These are phyloP conservation scores for Barnettozyma botsteinii DNA, from an alignment of 805 yeast genomes.

Conservation along the genomic window DNA sequence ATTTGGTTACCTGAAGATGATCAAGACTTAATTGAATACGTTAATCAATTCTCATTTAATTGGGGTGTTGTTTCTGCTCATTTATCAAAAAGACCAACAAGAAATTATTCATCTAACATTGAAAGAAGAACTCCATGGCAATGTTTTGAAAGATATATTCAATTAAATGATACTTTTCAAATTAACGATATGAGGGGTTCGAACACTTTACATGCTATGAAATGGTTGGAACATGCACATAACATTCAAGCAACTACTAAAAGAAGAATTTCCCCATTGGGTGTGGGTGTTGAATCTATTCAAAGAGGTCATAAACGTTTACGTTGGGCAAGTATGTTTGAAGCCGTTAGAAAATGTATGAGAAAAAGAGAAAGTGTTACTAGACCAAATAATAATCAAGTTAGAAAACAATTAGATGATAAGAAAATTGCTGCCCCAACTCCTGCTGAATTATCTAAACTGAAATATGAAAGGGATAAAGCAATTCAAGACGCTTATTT, in stretches of 20 bases:
- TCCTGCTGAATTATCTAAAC: slow-evolving; percentile 76
- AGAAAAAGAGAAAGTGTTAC: slow-evolving; percentile 79
- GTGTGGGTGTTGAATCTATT: slow-evolving; percentile 88
- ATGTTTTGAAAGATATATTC: slow-evolving; percentile 94
- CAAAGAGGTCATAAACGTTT: slow-evolving; percentile 89
- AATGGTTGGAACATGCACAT: slow-evolving; percentile 89
- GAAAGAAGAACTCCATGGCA: slow-evolving; percentile 99
- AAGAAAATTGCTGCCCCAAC: slow-evolving; percentile 55
- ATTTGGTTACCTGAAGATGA: slow-evolving; percentile 97
- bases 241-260: slow-evolving; percentile 84
- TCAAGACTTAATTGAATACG: slow-evolving; percentile 67
- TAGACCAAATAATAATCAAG: slow-evolving; percentile 45
- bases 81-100: slow-evolving; percentile 58
- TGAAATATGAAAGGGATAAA: slow-evolving; percentile 83
- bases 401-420: slow-evolving; percentile 35
- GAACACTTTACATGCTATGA: slow-evolving; percentile 75
- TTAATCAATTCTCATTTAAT: slow-evolving; percentile 81
- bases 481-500: slow-evolving; percentile 72
- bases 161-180: slow-evolving; percentile 83
- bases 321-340: slow-evolving; percentile 97
- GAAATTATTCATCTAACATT: slow-evolving; percentile 75
- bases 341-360: slow-evolving; percentile 86
- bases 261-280: slow-evolving; percentile 83
- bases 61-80: slow-evolving; percentile 91
- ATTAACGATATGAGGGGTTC: slow-evolving; percentile 83